These are phyloP conservation scores for Penicillium janthinellum DNA, from an alignment of 2,329 filamentous ascomycete genomes.

Conservation along the genomic window DNA sequence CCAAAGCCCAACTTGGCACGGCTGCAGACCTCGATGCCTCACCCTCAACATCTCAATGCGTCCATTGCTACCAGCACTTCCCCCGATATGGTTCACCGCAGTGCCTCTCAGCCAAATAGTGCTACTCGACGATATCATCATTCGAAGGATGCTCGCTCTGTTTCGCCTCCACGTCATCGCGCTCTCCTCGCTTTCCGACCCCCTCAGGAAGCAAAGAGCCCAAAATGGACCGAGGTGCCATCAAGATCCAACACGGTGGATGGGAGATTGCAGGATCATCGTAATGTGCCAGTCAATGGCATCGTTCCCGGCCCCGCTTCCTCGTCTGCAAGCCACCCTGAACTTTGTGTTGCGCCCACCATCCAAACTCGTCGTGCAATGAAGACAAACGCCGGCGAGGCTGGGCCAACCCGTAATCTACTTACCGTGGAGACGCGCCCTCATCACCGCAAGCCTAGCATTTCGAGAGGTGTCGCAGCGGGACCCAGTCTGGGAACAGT, in stretches of 20 bases:
- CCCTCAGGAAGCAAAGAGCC: constrained; percentile 24
- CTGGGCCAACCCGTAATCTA: constrained; percentile 29
- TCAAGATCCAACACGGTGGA: constrained; percentile 12
- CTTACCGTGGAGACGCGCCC: constrained; percentile 33
- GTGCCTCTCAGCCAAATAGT: constrained; percentile 41
- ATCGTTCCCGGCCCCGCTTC: constrained; percentile 13
- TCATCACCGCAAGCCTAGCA: constrained; percentile 11
- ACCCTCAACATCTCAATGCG: constrained; percentile 23
- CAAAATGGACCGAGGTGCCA: constrained; percentile 11
- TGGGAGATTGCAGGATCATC: constrained; percentile 3
- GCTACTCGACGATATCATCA: constrained; percentile 19
- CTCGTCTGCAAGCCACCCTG: constrained; percentile 8
- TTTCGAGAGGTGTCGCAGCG: constrained; percentile 12
- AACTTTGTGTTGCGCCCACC: constrained; percentile 24
- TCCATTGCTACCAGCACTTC: constrained; percentile 31
- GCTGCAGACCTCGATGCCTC: constrained; percentile 48
- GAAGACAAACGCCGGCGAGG: constrained; percentile 32
- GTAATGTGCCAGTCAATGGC: constrained; percentile 20
- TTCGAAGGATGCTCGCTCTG: constrained; percentile 38
- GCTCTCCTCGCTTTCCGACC: constrained; percentile 43
- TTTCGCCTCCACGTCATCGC: constrained; percentile 40
- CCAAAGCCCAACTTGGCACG: constrained; percentile 51
- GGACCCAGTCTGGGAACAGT: constrained; percentile 8
- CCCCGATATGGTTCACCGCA: constrained; percentile 32
- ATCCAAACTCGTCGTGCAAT: constrained; percentile 43